A percentile compares a stretch with the other conserved stretches of the same genome.
These are phyloP conservation scores for Ilex paraguariensis DNA, from an alignment of 305 asterid genomes.

Conservation along the genomic window DNA sequence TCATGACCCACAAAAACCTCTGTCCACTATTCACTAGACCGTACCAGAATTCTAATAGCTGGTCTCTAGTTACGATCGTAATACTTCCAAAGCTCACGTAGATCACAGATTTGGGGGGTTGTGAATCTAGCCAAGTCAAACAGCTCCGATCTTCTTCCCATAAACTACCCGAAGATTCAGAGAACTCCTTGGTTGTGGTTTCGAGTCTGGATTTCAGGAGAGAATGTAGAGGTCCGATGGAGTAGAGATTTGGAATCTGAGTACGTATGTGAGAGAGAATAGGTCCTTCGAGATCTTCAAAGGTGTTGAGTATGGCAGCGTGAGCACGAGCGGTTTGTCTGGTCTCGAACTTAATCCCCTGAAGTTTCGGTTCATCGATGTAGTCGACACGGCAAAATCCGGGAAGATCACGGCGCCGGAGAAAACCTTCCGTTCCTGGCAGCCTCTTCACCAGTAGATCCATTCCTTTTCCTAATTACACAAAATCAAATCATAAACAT, in stretches of 20 bases:
- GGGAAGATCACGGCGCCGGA: conserved; percentile 38
- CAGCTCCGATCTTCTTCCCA: conserved; percentile 36
- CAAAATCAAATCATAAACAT: too few species aligned
- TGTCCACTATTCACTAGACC: conserved; percentile 39
- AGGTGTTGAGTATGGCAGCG: conserved; percentile 32
- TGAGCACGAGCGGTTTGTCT: conserved; percentile 9
- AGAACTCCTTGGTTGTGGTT: neutral
- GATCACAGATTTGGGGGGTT: conserved; percentile 28
- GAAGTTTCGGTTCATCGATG: conserved; percentile 10
- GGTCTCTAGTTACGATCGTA: conserved; percentile 24
- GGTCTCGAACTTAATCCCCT: conserved; percentile 3
- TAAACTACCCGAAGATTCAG: conserved; percentile 19
- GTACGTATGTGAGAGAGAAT: conserved; percentile 23
- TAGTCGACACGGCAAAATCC: conserved; percentile 18
- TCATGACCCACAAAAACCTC: conserved; percentile 44
- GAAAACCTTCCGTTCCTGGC: conserved; percentile 36
- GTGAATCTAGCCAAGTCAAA: conserved; percentile 33
- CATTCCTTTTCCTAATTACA: conserved; percentile 14
- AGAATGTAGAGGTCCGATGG: conserved; percentile 37
- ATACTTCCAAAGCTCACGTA: conserved; percentile 47
- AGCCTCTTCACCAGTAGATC: conserved; percentile 26
- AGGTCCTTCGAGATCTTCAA: conserved; percentile 35
- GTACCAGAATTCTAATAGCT: conserved; percentile 40
- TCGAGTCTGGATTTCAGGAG: conserved; percentile 19
- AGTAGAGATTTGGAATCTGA: conserved; percentile 22